Evolutionary conservation across 192 early-diverging fungal species (phyloP).

Genomic region (Dissophora globulifera): DNA sequence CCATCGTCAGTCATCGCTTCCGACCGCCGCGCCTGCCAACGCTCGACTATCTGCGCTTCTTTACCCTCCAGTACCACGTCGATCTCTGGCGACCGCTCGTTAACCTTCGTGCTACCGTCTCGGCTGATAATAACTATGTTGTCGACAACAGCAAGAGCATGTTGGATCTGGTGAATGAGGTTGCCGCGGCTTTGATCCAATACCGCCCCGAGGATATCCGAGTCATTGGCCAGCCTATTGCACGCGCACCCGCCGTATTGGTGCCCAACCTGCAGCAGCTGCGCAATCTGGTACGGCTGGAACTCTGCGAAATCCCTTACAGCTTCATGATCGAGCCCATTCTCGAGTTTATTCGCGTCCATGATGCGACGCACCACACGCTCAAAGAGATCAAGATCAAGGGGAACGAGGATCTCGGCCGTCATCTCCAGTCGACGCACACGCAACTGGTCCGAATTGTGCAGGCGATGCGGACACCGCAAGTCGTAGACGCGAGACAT

Average conservation of each 20-base stretch:
- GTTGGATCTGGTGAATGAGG: constrained; percentile 14
- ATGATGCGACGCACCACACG: constrained; percentile 29
- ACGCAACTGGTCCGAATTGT: constrained; percentile 17
- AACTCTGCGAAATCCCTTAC: constrained; percentile 29
- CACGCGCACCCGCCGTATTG: constrained; percentile 4
- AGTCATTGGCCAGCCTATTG: constrained; percentile 30
- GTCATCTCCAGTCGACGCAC: constrained; percentile 7
- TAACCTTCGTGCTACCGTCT: not conserved
- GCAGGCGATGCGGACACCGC: constrained; percentile 38
- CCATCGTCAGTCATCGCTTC: not conserved
- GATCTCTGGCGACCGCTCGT: constrained; percentile 27
- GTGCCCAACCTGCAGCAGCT: constrained; percentile 15
- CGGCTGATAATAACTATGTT: not conserved
- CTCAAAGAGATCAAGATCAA: constrained; percentile 49
- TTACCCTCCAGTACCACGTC: constrained; percentile 25
- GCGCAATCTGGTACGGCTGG: constrained; percentile 31
- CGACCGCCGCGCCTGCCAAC: not conserved
- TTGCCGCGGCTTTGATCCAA: constrained; percentile 10
- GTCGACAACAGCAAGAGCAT: constrained; percentile 21
- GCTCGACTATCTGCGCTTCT: constrained; percentile 45
- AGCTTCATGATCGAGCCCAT: constrained; percentile 23
- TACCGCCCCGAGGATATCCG: constrained; percentile 30
- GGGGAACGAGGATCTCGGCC: constrained; percentile 25
- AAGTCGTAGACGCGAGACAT: constrained; percentile 45
- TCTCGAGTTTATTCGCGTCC: constrained; percentile 46